Conservation (phyloP, 495 filamentous ascomycete species). For the Endocarpon pusillum region DNA sequence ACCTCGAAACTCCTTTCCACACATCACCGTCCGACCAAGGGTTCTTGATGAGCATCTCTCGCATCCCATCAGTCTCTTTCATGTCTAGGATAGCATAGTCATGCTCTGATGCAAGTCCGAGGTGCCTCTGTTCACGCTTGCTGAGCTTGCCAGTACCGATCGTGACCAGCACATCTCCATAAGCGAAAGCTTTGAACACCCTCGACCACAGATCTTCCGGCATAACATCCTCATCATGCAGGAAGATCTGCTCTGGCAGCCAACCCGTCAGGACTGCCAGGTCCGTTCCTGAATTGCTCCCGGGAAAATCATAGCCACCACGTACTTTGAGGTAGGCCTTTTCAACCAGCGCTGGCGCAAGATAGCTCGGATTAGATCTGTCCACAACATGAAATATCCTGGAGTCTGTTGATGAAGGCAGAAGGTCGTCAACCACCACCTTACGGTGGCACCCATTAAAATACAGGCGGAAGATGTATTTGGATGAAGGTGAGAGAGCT, state of each 20-base stretch:
- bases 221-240: slow-evolving; percentile 69
- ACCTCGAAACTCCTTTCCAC: slow-evolving; percentile 34
- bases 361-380: slow-evolving; percentile 50
- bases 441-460: slow-evolving; percentile 88
- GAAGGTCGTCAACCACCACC: slow-evolving; percentile 80
- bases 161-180: slow-evolving; percentile 73
- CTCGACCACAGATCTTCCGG: slow-evolving; percentile 58
- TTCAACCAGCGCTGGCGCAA: slow-evolving; percentile 91
- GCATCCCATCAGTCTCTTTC: slow-evolving; percentile 42
- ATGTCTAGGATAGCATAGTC: slow-evolving; percentile 86
- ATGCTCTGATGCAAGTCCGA: slow-evolving; percentile 78
- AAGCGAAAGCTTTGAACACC: slow-evolving; percentile 49
- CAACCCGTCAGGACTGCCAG: slow-evolving; percentile 81
- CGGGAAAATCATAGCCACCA: slow-evolving; percentile 94
- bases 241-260: slow-evolving; percentile 90
- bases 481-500: slow-evolving; percentile 53
- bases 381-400: slow-evolving; percentile 78
- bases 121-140: slow-evolving; percentile 49
- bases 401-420: slow-evolving; percentile 58
- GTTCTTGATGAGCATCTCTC: slow-evolving; percentile 75
- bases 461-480: slow-evolving; percentile 79
- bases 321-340: slow-evolving; percentile 96
- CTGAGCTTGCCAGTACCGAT: slow-evolving; percentile 75
- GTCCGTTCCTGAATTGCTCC: slow-evolving; percentile 95
- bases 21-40: slow-evolving; percentile 75